These are phyloP conservation scores for Arbutus unedo DNA, from an alignment of 148 eudicot species.

Conservation along the genomic window DNA sequence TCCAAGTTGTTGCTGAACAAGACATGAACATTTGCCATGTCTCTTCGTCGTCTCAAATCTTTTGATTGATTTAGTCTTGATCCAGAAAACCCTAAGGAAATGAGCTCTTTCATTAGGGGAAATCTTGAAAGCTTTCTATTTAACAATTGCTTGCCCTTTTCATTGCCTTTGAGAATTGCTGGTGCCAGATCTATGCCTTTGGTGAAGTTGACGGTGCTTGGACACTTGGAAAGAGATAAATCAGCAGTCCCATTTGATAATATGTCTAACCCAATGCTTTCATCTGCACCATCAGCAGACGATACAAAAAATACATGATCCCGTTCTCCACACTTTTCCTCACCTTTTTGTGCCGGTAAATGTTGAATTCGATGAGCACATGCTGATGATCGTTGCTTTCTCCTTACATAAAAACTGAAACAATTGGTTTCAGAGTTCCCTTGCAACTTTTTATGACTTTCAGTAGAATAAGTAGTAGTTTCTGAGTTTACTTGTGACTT, in stretches of 20 bases:
- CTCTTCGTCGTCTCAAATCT: constrained; percentile 45
- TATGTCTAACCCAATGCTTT: constrained; percentile 7
- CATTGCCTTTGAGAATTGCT: constrained; percentile 10
- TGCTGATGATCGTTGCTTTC: constrained; percentile 32
- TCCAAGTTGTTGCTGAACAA: constrained; percentile 65
- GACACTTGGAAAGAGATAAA: constrained; percentile 9
- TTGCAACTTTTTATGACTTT: constrained; percentile 20
- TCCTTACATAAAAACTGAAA: constrained; percentile 23
- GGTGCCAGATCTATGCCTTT: constrained; percentile 6
- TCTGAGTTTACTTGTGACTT: constrained; percentile 20
- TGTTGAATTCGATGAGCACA: constrained; percentile 25
- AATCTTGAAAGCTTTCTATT: constrained; percentile 30
- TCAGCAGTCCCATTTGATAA: constrained; percentile 15
- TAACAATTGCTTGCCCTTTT: constrained; percentile 18
- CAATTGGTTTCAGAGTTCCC: constrained; percentile 22
- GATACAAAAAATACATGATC: constrained; percentile 9
- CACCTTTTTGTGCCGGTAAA: constrained; percentile 14
- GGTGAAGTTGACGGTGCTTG: constrained; percentile 8
- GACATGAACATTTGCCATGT: constrained; percentile 39
- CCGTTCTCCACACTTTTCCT: constrained; percentile 7
- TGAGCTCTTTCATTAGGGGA: constrained; percentile 55
- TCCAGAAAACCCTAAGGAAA: constrained; percentile 42
- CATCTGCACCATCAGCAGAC: constrained; percentile 16
- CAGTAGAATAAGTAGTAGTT: constrained; percentile 14
- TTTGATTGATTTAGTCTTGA: constrained; percentile 39